These are phyloP conservation scores for Xylariaceae sp. DNA, from an alignment of 2,329 filamentous ascomycete species.

Conservation along the genomic window DNA sequence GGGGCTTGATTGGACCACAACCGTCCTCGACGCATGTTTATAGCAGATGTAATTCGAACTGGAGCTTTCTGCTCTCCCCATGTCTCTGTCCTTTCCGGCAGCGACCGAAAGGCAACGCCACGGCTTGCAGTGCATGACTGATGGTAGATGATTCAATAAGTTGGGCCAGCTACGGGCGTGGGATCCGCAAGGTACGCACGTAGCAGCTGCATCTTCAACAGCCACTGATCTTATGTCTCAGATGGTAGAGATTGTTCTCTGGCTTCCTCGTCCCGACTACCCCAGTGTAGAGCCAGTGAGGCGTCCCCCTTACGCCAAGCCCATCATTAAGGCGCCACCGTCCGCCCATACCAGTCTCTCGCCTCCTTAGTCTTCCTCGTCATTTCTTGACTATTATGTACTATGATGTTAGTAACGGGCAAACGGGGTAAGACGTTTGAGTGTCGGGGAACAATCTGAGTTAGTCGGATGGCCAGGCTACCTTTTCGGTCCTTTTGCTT, in stretches of 20 bases:
- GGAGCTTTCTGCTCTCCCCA: neutral
- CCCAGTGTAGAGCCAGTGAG: conserved; percentile 18
- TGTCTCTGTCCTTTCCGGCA: conserved; percentile 24
- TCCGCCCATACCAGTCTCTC: conserved; percentile 4
- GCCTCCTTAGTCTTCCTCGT: no score
- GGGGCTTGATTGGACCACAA: no score
- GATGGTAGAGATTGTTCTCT: conserved; percentile 6
- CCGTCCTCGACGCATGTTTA: neutral
- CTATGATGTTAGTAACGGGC: neutral
- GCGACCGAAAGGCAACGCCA: conserved; percentile 26
- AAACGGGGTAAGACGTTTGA: conserved; percentile 8
- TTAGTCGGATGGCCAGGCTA: conserved; percentile 3
- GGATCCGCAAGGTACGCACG: conserved; percentile 31
- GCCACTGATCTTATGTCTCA: conserved; percentile 31
- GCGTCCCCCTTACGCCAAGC: conserved; percentile 19
- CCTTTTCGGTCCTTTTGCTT: conserved; percentile 15
- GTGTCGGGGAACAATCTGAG: conserved; percentile 8
- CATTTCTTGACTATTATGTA: no score
- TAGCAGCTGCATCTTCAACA: conserved; percentile 28
- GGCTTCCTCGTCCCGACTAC: conserved; percentile 4
- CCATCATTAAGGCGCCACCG: conserved; percentile 17
- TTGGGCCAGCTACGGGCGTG: conserved; percentile 18
- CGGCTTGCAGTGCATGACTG: conserved; percentile 20
- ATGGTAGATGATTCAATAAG: conserved; percentile 17
- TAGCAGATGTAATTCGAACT: neutral